Evolutionary conservation across 2,329 filamentous ascomycete genomes (phyloP).

Genomic region (Anthostomella pinea): DNA sequence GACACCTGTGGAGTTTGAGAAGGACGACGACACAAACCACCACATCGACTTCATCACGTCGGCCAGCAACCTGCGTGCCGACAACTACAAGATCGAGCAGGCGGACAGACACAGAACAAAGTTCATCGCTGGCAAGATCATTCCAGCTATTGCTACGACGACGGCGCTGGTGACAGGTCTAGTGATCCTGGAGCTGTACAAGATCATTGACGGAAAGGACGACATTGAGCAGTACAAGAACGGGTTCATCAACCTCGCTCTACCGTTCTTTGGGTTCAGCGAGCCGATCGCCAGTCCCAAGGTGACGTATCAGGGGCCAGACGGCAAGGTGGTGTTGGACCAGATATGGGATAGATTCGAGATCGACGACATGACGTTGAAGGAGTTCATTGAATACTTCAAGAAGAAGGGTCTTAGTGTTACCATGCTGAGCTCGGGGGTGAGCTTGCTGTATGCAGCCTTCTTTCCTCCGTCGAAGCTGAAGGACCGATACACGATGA

Average conservation of each 20-base stretch:
- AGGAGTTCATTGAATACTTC: constrained; percentile 81
- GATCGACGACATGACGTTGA: constrained; percentile 78
- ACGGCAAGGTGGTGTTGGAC: constrained; percentile 81
- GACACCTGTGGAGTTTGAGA: constrained; percentile 92
- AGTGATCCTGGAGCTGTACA: constrained; percentile 90
- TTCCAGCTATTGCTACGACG: constrained; percentile 95
- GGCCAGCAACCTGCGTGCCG: constrained; percentile 90
- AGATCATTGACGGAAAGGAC: constrained; percentile 93
- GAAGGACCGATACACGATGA: constrained; percentile 78
- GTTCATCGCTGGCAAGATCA: constrained; percentile 99
- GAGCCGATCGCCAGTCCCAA: constrained; percentile 94
- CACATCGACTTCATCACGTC: constrained; percentile 99
- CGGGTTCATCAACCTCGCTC: constrained; percentile 91
- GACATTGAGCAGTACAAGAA: constrained; percentile 99
- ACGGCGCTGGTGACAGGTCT: constrained; percentile 93
- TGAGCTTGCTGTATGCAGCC: constrained; percentile 88
- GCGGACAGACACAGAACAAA: constrained; percentile 98
- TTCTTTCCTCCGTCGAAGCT: constrained; percentile 81
- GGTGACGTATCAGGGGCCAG: constrained; percentile 78
- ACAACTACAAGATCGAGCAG: constrained; percentile 95
- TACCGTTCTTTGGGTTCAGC: constrained; percentile 98
- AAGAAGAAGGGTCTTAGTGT: constrained; percentile 76
- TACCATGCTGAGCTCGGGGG: constrained; percentile 95
- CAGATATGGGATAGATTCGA: constrained; percentile 99
- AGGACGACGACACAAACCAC: constrained; percentile 96